Evolutionary conservation across 306 rosid species (phyloP).

Genomic region (Prunus mongolica): DNA sequence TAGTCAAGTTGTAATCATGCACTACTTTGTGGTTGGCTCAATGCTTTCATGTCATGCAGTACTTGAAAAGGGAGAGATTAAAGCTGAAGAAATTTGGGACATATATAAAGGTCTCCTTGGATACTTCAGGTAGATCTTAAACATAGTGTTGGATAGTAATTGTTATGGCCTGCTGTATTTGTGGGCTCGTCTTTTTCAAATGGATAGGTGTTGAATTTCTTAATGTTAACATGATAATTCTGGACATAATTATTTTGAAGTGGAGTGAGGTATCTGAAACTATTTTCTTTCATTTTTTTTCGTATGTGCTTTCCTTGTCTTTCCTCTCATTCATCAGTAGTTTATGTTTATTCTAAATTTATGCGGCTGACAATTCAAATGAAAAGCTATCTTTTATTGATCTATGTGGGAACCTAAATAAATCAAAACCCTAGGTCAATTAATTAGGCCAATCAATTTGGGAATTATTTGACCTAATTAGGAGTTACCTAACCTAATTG

Average conservation of each 20-base stretch:
- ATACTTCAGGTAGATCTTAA: conserved; percentile 63
- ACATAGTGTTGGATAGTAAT: conserved; percentile 2
- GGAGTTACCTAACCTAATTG: too few species aligned
- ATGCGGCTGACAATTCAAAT: background rate
- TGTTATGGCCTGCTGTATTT: background rate
- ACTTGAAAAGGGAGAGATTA: conserved; percentile 74
- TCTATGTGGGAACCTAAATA: too few species aligned
- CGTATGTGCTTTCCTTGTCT: background rate
- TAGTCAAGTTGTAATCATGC: conserved; percentile 10
- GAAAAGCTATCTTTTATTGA: background rate
- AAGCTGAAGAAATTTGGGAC: conserved; percentile 82
- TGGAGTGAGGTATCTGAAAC: background rate
- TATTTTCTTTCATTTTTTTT: background rate
- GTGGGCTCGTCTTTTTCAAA: background rate
- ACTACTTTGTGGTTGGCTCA: background rate
- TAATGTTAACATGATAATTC: background rate
- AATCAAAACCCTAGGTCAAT: too few species aligned
- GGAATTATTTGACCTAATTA: too few species aligned
- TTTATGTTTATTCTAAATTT: background rate
- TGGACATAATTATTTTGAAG: background rate
- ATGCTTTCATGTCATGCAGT: conserved; percentile 52
- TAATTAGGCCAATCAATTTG: too few species aligned
- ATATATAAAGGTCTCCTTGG: conserved; percentile 60
- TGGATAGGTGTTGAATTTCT: background rate
- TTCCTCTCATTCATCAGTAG: background rate